Evolutionary conservation across 73 alveolate genomes (phyloP), one percentile per base, ranked within the genome.

Genomic region (Urostyla sp.): DNA sequence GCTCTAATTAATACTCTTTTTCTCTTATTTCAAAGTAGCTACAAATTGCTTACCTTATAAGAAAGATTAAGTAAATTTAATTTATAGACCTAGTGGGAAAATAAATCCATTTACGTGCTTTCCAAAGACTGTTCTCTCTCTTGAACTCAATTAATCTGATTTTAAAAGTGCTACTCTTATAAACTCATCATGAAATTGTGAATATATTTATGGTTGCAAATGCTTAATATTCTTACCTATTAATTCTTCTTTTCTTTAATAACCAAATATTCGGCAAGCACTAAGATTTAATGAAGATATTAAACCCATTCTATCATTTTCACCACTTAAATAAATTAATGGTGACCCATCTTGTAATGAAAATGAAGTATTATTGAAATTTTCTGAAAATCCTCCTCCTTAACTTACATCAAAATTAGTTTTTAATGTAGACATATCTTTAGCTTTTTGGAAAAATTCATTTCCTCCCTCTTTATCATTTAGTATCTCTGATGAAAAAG

Each of bases 391-490:
- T 55, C 13, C 23, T 55, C 30, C 50, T n/a, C n/a, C n/a, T n/a
- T n/a, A n/a, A n/a, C n/a, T n/a, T n/a, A n/a, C 26, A 13, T 77
- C 89, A 44, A 77, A 45, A 35, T 77, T 77, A 10, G 81, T 51
- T 60, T 61, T 58, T 13, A 77, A 35, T 66, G 34, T 21, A 16
- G 81, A 74, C 20, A 78, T 50, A 15, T 84, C 88, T 44, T 77
- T 90, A 58, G 92, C 90, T 52, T 54, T 85, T 63, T 73, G 61
- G 67, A 87, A 60, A 66, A 92, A 61, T 87, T 92, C 99, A 84
- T 77, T 80, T 27, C 94, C 99, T 44, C 78, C 95, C 86, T 90
- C 92, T 69, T 87, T 90, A 66, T 94, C 96, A 79, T 94, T 94
- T 55, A 94, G 80, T 6, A 94, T 92, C 69, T 90, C 94, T 49